These are phyloP conservation scores for Solanum sejunctum DNA, from an alignment of 257 asterid species.

Conservation along the genomic window DNA sequence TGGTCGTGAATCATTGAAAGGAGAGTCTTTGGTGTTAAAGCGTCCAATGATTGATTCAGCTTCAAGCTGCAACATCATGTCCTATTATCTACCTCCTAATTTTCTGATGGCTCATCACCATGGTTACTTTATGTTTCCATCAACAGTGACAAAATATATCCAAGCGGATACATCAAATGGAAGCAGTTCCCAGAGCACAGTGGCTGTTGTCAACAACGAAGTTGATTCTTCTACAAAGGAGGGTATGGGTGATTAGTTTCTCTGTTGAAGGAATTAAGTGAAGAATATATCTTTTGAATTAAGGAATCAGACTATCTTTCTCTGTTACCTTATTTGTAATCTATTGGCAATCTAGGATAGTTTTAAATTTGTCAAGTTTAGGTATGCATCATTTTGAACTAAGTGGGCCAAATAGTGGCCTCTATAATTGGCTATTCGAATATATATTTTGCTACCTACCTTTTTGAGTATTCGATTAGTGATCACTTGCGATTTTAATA, in stretches of 20 bases:
- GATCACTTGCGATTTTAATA: too few relatives aligned
- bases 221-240: too few relatives aligned
- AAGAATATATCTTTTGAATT: too few relatives aligned
- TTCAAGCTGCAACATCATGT: conserved; percentile 11
- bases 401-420: not conserved
- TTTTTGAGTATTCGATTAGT: too few relatives aligned
- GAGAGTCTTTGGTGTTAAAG: conserved; percentile 41
- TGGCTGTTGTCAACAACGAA: too few relatives aligned
- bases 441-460: too few relatives aligned
- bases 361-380: not conserved
- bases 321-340: too few relatives aligned
- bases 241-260: too few relatives aligned
- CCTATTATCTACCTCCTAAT: not conserved
- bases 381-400: not conserved
- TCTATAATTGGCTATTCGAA: too few relatives aligned
- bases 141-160: conserved; percentile 31
- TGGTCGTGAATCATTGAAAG: conserved; percentile 51
- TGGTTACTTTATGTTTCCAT: conserved; percentile 33
- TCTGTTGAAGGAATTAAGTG: not conserved
- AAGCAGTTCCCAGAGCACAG: conserved; percentile 27
- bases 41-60: conserved; percentile 28
- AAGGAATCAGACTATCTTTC: too few relatives aligned
- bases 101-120: conserved; percentile 39
- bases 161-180: conserved; percentile 32
- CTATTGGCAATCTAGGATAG: not conserved